These are phyloP conservation scores for Carex littledalei DNA, from an alignment of 176 grass and related monocot species.

Conservation along the genomic window DNA sequence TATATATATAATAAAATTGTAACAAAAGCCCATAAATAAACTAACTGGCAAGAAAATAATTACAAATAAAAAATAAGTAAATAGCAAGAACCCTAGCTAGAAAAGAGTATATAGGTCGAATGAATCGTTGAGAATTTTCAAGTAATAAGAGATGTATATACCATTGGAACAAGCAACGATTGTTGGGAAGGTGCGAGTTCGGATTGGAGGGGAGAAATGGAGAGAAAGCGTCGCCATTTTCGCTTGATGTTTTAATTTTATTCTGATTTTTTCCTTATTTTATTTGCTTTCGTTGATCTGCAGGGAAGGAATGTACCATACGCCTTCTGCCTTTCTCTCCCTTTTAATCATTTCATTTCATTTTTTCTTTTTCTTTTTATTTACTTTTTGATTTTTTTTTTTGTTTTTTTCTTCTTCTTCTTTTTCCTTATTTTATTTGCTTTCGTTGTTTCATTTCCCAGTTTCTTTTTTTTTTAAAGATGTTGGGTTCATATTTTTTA, in stretches of 20 bases:
- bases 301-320: background rate
- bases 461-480: too few species aligned
- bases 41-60: background rate
- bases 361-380: too few species aligned
- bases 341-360: background rate
- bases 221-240: constrained; percentile 23
- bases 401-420: too few species aligned
- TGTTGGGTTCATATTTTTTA: too few species aligned
- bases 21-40: background rate
- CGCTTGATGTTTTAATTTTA: background rate
- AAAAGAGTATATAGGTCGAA: background rate
- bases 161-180: constrained; percentile 21
- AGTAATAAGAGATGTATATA: background rate
- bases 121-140: background rate
- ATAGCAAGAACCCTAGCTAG: too few species aligned
- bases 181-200: constrained; percentile 8
- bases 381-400: too few species aligned
- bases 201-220: background rate
- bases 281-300: too few species aligned
- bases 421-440: too few species aligned
- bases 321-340: background rate
- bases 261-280: background rate
- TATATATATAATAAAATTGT: background rate
- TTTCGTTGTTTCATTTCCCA: too few species aligned
- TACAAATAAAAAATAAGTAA: background rate